Base-by-base conservation (phyloP, 75 land plant genomes). In the Chamaecyparis obtusa region DNA sequence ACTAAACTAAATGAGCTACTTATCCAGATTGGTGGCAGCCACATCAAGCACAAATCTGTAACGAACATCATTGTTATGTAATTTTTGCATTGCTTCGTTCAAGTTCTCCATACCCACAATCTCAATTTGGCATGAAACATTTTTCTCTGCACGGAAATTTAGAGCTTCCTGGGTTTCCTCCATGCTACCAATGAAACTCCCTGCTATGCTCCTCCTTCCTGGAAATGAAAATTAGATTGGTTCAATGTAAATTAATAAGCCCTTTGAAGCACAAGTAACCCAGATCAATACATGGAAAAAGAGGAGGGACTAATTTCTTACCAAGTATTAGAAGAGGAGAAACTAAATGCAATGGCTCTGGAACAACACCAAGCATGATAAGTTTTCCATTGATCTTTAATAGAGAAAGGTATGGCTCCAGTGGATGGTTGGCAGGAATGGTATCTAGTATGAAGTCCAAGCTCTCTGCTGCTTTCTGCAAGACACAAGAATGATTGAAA, bases 1-100 rank as follows among this genome's bases (percentile, higher is more conserved):
- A 51, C 55, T 51, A 13, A 51, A 51, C 55, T 51, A 67, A 27
- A 67, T 27, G 6, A 24, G 30, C 71, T 67, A 67, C 71, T 67
- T 67, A 17, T 86, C 84, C 2, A 91, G 92, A 1, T 92, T 90
- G 91, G 91, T 91, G 8, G 89, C 86, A 37, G 94, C 96, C 21
- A 96, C 91, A 56, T 97, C 97, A 11, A 96, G 87, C 24, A 97
- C 99, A 67, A 97, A 97, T 46, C 99, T 90, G 88, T 95, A 96
- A 24, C 96, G 87, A 9, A 96, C 97, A 75, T 96, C 99, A 86
- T 93, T 95, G 86, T 89, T 93, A 67, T 93, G 92, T 48, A 97
- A 86, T 67, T 96, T 90, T 57, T 94, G 92, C 55, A 97, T 57
- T 19, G 99, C 99, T 43, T 88, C 79, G 87, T 96, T 95, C 21